These are phyloP conservation scores for Erodium trifolium DNA, from an alignment of 441 rosid species.

Conservation along the genomic window DNA sequence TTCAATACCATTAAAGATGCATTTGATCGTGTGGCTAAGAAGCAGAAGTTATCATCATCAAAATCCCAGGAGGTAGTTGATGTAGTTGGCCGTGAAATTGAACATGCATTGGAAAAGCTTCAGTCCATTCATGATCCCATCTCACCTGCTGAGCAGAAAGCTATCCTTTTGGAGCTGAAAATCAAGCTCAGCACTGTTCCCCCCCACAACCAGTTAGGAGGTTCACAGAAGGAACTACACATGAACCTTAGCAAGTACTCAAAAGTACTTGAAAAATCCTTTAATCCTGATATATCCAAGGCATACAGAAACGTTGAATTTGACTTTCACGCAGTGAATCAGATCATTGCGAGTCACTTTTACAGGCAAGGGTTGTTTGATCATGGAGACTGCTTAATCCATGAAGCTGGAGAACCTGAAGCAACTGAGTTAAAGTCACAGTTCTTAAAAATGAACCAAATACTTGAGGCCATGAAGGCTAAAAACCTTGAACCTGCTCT, in stretches of 20 bases:
- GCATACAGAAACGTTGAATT: constrained; percentile 45
- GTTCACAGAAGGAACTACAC: constrained; percentile 42
- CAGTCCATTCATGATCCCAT: constrained; percentile 9
- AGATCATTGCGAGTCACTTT: constrained; percentile 44
- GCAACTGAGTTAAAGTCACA: constrained; percentile 27
- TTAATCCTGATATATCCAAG: constrained; percentile 44
- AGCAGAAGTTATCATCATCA: constrained; percentile 41
- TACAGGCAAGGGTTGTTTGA: constrained; percentile 47
- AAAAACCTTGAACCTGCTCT: constrained; percentile 43
- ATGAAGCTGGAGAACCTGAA: constrained; percentile 36
- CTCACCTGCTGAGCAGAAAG: constrained; percentile 20
- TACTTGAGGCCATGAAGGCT: constrained; percentile 38
- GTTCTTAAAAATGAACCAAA: constrained; percentile 39
- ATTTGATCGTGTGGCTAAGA: constrained; percentile 50
- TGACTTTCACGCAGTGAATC: constrained; percentile 33
- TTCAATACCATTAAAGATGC: constrained; percentile 44
- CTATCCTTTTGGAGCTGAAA: constrained; percentile 31
- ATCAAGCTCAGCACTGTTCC: constrained; percentile 28
- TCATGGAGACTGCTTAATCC: constrained; percentile 43
- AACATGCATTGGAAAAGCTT: constrained; percentile 23
- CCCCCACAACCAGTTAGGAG: constrained; percentile 36
- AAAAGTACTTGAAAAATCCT: constrained; percentile 40
- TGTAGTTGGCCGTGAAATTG: constrained; percentile 34
- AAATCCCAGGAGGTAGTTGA: constrained; percentile 39
- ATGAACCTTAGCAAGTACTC: constrained; percentile 40